A percentile compares a stretch with the other conserved stretches of the same genome.
These are phyloP conservation scores for Myriosclerotinia duriaeana DNA, from an alignment of 2,329 filamentous ascomycete genomes.

Conservation along the genomic window DNA sequence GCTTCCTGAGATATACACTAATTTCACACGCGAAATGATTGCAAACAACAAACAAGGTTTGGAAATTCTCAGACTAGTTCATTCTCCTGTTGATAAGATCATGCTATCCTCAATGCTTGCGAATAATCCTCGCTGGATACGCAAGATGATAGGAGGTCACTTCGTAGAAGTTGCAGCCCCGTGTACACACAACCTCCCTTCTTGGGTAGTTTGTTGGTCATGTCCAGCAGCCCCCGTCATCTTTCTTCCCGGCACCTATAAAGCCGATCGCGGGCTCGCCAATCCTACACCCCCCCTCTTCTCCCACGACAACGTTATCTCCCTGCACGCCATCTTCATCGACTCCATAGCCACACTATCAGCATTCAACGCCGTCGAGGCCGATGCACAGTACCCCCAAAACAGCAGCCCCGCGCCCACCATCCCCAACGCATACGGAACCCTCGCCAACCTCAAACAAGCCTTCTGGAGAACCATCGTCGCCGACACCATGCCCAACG, in stretches of 20 bases:
- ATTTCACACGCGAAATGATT: conserved; percentile 18
- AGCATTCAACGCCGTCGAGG: conserved; percentile 15
- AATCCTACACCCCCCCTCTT: not conserved
- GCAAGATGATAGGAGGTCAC: not conserved
- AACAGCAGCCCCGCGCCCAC: not conserved
- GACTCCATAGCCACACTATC: conserved; percentile 15
- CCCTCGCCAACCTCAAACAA: conserved; percentile 8
- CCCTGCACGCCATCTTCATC: conserved; percentile 1
- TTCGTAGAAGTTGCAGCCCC: not conserved
- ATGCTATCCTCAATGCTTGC: conserved; percentile 1
- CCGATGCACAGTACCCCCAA: not conserved
- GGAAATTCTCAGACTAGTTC: conserved; percentile 16
- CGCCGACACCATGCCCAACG: conserved; percentile 8
- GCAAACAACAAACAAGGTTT: conserved; percentile 18
- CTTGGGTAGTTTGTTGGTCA: conserved; percentile 22
- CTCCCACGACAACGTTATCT: not conserved
- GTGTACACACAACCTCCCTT: conserved; percentile 10
- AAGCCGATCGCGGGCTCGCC: conserved; percentile 9
- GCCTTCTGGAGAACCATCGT: conserved; percentile 20
- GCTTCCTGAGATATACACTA: conserved; percentile 15
- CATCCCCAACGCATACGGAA: conserved; percentile 9
- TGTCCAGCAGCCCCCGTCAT: conserved; percentile 5
- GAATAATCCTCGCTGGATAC: conserved; percentile 9
- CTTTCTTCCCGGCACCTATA: conserved; percentile 10
- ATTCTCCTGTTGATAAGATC: conserved; percentile 10